Evolutionary conservation across 2,329 filamentous ascomycete species (phyloP).

Genomic region (Tolypocladium tundrense): DNA sequence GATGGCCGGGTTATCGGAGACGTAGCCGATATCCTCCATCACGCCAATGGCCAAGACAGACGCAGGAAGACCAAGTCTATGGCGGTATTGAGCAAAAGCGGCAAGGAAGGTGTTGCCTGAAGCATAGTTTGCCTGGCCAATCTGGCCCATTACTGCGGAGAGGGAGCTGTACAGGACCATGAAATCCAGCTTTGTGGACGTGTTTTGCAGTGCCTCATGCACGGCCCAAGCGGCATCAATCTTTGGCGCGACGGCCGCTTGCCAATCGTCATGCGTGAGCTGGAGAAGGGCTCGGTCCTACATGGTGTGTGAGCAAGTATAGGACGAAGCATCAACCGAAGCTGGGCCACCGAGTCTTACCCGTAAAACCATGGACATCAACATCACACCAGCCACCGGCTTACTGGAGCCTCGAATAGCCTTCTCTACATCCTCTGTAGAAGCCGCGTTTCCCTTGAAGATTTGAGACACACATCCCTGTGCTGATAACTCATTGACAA

Average conservation of each 20-base stretch:
- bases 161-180: slow-evolving; percentile 27
- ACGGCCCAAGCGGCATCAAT: slow-evolving; percentile 24
- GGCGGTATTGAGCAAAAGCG: slow-evolving; percentile 23
- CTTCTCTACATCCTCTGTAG: slow-evolving; percentile 2
- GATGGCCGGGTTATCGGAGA: slow-evolving; percentile 6
- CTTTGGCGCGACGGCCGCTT: slow-evolving; percentile 16
- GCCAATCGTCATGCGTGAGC: slow-evolving; percentile 25
- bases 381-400: slow-evolving; percentile 23
- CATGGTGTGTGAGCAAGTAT: neutral
- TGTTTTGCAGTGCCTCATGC: slow-evolving; percentile 11
- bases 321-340: neutral
- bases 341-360: neutral
- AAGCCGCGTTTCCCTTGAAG: slow-evolving; percentile 8
- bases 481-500: slow-evolving; percentile 9
- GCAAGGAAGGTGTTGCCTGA: slow-evolving; percentile 29
- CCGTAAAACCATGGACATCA: slow-evolving; percentile 23
- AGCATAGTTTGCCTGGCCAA: slow-evolving; percentile 30
- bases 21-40: slow-evolving; percentile 25
- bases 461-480: slow-evolving; percentile 8
- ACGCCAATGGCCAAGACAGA: slow-evolving; percentile 22
- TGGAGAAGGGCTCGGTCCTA: slow-evolving; percentile 11
- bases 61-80: slow-evolving; percentile 2
- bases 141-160: slow-evolving; percentile 20
- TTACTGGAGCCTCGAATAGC: neutral
- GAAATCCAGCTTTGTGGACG: slow-evolving; percentile 20